These are phyloP conservation scores for Cutaneotrichosporon sp. DNA, from an alignment of 1,284 basidiomycete genomes.

Conservation along the genomic window DNA sequence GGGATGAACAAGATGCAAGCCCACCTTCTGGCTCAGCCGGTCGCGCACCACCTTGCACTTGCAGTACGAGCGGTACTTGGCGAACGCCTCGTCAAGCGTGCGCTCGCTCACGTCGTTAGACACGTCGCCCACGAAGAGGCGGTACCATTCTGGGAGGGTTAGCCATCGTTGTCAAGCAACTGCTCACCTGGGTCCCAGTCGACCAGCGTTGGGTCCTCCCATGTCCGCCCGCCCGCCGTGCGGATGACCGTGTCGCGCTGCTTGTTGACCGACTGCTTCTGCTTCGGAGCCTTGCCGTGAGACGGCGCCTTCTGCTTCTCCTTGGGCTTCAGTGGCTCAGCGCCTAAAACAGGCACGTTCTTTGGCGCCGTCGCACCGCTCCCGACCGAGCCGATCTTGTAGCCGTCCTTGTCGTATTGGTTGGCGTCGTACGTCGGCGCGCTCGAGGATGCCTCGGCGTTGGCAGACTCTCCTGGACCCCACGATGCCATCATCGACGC, in stretches of 20 bases:
- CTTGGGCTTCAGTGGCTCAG: slow-evolving; percentile 34
- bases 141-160: slow-evolving; percentile 76
- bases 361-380: slow-evolving; percentile 8
- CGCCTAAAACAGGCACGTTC: slow-evolving; percentile 28
- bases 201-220: slow-evolving; percentile 95
- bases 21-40: slow-evolving; percentile 79
- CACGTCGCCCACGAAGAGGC: slow-evolving; percentile 95
- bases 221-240: slow-evolving; percentile 91
- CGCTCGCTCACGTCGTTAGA: slow-evolving; percentile 98
- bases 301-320: slow-evolving; percentile 20
- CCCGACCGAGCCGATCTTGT: slow-evolving; percentile 22
- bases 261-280: slow-evolving; percentile 27
- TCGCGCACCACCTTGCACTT: slow-evolving; percentile 95
- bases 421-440: neutral
- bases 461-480: slow-evolving; percentile 8
- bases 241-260: slow-evolving; percentile 76
- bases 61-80: slow-evolving; percentile 84
- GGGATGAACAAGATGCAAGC: slow-evolving; percentile 11
- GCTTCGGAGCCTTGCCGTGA: slow-evolving; percentile 15
- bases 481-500: slow-evolving; percentile 29
- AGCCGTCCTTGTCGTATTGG: slow-evolving; percentile 25
- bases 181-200: slow-evolving; percentile 95
- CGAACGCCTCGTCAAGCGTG: slow-evolving; percentile 86
- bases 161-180: neutral
- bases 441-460: slow-evolving; percentile 15